phyloP scores from a whole-genome alignment of 805 yeast species.

The Cyberlindnera maclurae region DNA sequence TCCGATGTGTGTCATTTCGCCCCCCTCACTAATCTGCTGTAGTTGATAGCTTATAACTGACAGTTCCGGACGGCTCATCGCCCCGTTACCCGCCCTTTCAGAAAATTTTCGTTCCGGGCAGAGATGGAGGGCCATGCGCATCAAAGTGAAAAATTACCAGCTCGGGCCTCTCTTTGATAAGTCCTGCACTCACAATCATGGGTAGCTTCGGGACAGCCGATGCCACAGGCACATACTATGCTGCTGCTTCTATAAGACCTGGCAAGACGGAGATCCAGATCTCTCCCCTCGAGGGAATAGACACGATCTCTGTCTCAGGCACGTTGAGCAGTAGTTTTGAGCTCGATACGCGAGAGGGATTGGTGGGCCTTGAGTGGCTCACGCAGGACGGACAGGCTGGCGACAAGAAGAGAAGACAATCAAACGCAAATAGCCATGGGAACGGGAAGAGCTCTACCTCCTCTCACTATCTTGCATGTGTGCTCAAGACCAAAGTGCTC shows the following conservation, averaged over 20 bases:
- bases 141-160: not conserved
- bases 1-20: no score
- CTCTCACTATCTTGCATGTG: conserved; percentile 26
- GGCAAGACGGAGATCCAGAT: conserved; percentile 42
- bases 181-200: conserved; percentile 2
- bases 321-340: conserved; percentile 30
- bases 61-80: conserved; percentile 9
- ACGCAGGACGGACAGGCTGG: conserved; percentile 10
- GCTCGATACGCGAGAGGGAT: conserved; percentile 33
- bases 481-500: conserved; percentile 29
- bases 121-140: not conserved
- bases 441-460: conserved; percentile 10
- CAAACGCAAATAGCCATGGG: conserved; percentile 1
- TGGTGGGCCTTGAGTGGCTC: conserved; percentile 33
- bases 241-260: conserved; percentile 34
- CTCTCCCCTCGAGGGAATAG: conserved; percentile 23
- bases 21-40: no score
- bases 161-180: not conserved
- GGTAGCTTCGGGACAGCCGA: conserved; percentile 19
- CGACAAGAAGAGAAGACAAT: conserved; percentile 23
- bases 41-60: no score
- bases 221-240: conserved; percentile 26
- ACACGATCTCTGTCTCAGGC: conserved; percentile 14
- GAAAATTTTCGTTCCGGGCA: conserved; percentile 8
- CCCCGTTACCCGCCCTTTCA: conserved; percentile 6